Base-by-base conservation (phyloP, 371 early-diverging fungal species). In the Chytridium lagenaria region DNA sequence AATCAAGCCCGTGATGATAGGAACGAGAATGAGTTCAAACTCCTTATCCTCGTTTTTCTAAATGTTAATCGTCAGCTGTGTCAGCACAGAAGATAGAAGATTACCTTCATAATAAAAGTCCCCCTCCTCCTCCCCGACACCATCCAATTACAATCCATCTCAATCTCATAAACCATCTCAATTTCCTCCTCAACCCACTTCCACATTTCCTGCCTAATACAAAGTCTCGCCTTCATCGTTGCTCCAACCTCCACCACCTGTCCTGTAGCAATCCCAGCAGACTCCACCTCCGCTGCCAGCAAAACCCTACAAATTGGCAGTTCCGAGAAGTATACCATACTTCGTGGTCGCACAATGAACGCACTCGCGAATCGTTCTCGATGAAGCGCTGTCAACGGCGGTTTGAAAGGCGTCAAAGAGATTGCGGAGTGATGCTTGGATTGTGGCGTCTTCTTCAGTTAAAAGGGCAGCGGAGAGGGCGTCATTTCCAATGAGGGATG, bases 131-230 rank as follows among this genome's bases (percentile, higher is more conserved):
- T 87, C 3, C 93, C 93, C 19, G 90, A 81, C 3, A 92, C 71
- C 10, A 92, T 64, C 92, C 92, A 92, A 71, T 88, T 87, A 39
- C 88, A 87, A 72, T 89, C 89, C 66, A 90, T 89, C 0, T 88
- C 87, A 68, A 92, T 84, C n/a, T 91, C 90, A 68, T 90, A 91
- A 67, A 76, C 84, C 59, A 89, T 87, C 31, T 85, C 84, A 33
- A 67, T 50, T n/a, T 83, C 67, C n/a, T 72, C 59, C 7, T 78
- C 76, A 39, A 30, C 68, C 1, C 69, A 68, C 31, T 78, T 76
- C 91, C 91, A 91, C 65, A 88, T 86, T 1, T 89, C 84, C 75
- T 87, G 89, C n/a, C 84, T 85, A 51, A 91, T 80, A 22, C 78
- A 75, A 19, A 92, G 59, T 1, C 73, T 77, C 71, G 88, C 89